Evolutionary conservation across 495 filamentous ascomycete species (phyloP).

Genomic region (Podospora anserina): DNA sequence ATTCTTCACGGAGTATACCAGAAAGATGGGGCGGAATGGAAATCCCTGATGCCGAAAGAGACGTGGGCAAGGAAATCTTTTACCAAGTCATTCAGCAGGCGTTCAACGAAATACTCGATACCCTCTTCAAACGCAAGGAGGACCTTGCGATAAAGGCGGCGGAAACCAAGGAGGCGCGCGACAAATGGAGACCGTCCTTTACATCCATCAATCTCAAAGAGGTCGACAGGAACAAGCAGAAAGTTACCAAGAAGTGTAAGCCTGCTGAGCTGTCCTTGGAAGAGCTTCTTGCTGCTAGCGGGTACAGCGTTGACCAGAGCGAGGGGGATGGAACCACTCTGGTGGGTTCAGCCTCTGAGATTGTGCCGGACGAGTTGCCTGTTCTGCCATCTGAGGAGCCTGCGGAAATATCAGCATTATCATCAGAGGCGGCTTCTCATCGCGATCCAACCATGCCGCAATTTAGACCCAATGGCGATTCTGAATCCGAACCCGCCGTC

Average conservation of each 20-base stretch:
- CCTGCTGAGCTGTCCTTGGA: slow-evolving; percentile 40
- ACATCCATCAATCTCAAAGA: slow-evolving; percentile 50
- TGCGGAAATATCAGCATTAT: not conserved
- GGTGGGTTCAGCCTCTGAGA: slow-evolving; percentile 5
- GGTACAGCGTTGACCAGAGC: slow-evolving; percentile 42
- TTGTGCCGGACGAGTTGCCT: slow-evolving; percentile 19
- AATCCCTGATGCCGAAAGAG: slow-evolving; percentile 73
- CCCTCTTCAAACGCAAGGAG: slow-evolving; percentile 78
- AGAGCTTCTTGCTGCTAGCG: slow-evolving; percentile 49
- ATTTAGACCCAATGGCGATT: slow-evolving; percentile 44
- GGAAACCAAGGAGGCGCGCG: slow-evolving; percentile 59
- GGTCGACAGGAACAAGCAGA: slow-evolving; percentile 25
- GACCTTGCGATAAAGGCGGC: slow-evolving; percentile 67
- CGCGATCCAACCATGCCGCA: slow-evolving; percentile 71
- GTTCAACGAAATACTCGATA: slow-evolving; percentile 86
- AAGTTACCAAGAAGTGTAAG: slow-evolving; percentile 9
- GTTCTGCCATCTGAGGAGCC: not conserved
- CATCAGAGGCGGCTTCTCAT: slow-evolving; percentile 21
- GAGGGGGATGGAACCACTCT: not conserved
- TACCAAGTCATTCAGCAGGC: slow-evolving; percentile 88
- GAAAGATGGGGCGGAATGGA: slow-evolving; percentile 83
- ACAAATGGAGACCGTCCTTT: slow-evolving; percentile 47
- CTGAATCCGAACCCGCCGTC: slow-evolving; percentile 14
- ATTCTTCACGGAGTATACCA: slow-evolving; percentile 73
- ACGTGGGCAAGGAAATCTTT: slow-evolving; percentile 81